Conservation (phyloP, 2,329 filamentous ascomycete species). For the Fonsecaea pedrosoi region DNA sequence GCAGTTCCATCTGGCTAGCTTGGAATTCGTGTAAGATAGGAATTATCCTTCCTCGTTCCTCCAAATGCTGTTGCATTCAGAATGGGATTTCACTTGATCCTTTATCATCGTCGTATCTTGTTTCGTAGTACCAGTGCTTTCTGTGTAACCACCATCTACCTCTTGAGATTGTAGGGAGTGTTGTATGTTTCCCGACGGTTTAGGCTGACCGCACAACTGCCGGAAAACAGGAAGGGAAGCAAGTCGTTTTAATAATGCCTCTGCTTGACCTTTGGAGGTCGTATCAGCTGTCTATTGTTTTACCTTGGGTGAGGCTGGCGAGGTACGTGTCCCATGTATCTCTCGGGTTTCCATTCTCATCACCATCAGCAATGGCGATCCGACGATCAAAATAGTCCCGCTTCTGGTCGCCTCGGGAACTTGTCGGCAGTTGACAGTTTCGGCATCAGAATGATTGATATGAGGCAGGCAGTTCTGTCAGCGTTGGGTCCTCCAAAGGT, state of each 20-base stretch:
- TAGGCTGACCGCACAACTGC: slow-evolving; percentile 24
- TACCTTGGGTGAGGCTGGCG: not conserved
- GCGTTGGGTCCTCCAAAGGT: not conserved
- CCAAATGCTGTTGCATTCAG: slow-evolving; percentile 26
- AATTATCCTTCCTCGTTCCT: slow-evolving; percentile 25
- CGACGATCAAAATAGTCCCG: slow-evolving; percentile 14
- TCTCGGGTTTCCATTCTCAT: not conserved
- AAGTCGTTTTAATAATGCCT: not conserved
- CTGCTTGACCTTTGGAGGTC: not conserved
- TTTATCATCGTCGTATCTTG: slow-evolving; percentile 3
- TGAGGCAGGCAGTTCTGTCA: not conserved
- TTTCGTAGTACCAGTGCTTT: not conserved
- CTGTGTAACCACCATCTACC: not conserved
- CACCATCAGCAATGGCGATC: not conserved
- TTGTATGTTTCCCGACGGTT: not conserved
- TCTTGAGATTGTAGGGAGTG: slow-evolving; percentile 1
- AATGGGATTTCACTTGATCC: slow-evolving; percentile 35
- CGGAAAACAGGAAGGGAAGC: not conserved
- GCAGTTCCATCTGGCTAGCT: slow-evolving; percentile 28
- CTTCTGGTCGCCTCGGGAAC: not conserved
- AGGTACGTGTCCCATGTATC: not conserved
- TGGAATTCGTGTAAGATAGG: slow-evolving; percentile 38
- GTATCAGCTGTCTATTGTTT: not conserved
- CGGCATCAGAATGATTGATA: not conserved
- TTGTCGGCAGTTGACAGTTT: slow-evolving; percentile 25